Evolutionary conservation across 192 early-diverging fungal species (phyloP).

Genomic region (Coemansia guatemalensis): DNA sequence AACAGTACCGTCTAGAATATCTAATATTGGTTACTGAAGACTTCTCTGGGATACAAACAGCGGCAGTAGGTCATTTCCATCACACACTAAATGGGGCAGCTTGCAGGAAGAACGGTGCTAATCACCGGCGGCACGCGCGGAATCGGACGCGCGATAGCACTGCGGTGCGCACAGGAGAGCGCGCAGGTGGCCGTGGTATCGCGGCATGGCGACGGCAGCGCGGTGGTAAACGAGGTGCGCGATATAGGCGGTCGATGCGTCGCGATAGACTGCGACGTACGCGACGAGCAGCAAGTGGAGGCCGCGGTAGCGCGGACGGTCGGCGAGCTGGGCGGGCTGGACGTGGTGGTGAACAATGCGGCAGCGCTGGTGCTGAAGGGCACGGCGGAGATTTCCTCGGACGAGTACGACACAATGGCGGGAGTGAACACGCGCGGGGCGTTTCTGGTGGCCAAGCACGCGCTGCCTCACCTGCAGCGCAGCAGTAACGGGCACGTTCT

Average conservation of each 20-base stretch:
- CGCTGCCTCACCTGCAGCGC: slow-evolving; percentile 65
- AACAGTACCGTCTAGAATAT: no score
- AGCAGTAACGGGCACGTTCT: slow-evolving; percentile 75
- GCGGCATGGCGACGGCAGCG: slow-evolving; percentile 57
- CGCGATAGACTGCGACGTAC: slow-evolving; percentile 72
- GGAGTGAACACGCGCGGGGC: slow-evolving; percentile 70
- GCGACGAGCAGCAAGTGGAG: slow-evolving; percentile 65
- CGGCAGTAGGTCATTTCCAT: no score
- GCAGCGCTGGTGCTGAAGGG: slow-evolving; percentile 67
- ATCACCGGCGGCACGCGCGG: slow-evolving; percentile 55
- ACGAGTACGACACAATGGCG: slow-evolving; percentile 66
- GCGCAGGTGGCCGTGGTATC: slow-evolving; percentile 57
- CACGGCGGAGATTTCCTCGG: slow-evolving; percentile 51
- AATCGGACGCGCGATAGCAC: slow-evolving; percentile 53
- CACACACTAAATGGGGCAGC: no score
- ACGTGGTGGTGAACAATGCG: slow-evolving; percentile 76
- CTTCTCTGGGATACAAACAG: no score
- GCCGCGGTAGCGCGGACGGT: slow-evolving; percentile 61
- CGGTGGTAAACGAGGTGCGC: slow-evolving; percentile 64
- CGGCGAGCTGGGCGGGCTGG: slow-evolving; percentile 70
- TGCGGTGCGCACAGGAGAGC: slow-evolving; percentile 45
- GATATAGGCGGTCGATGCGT: slow-evolving; percentile 67
- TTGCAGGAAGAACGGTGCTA: slow-evolving; percentile 43
- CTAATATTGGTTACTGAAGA: no score
- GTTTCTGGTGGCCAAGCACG: slow-evolving; percentile 67